These are phyloP conservation scores for Acanthamoeba polyphaga DNA, from an alignment of 208 protist genomes.

Conservation along the genomic window DNA sequence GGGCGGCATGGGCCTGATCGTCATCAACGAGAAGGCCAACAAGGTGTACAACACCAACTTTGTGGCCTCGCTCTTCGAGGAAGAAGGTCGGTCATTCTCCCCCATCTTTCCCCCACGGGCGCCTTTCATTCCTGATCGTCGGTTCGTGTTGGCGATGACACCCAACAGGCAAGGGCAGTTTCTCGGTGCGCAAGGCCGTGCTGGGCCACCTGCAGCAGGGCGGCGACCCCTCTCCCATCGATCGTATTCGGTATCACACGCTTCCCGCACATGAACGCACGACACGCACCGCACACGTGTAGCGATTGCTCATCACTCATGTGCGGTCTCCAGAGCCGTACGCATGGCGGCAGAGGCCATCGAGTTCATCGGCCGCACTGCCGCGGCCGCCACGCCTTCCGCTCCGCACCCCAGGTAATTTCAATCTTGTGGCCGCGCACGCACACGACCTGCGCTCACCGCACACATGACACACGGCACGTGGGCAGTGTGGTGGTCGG, in stretches of 20 bases:
- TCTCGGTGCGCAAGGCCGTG: conserved; percentile 78
- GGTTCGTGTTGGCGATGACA: not conserved
- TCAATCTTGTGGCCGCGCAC: not conserved
- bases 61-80: conserved; percentile 80
- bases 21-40: conserved; percentile 85
- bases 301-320: not conserved
- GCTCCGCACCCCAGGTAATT: not conserved
- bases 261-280: not conserved
- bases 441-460: not conserved
- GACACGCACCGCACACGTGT: not conserved
- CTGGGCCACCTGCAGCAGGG: conserved; percentile 89
- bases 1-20: conserved; percentile 78
- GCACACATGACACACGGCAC: not conserved
- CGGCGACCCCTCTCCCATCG: conserved; percentile 82
- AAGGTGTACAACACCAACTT: conserved; percentile 84
- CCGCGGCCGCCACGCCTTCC: not conserved
- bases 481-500: conserved; percentile 5
- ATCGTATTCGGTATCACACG: conserved; percentile 77
- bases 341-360: conserved; percentile 6
- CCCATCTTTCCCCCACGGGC: not conserved
- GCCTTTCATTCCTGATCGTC: not conserved
- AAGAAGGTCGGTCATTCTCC: conserved; percentile 52
- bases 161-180: conserved; percentile 75
- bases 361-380: not conserved
- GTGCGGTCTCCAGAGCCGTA: not conserved